Percentiles rank a stretch among this genome's conserved stretches.
These are phyloP conservation scores for Cercis canadensis DNA, from an alignment of 306 rosid genomes.

Conservation along the genomic window DNA sequence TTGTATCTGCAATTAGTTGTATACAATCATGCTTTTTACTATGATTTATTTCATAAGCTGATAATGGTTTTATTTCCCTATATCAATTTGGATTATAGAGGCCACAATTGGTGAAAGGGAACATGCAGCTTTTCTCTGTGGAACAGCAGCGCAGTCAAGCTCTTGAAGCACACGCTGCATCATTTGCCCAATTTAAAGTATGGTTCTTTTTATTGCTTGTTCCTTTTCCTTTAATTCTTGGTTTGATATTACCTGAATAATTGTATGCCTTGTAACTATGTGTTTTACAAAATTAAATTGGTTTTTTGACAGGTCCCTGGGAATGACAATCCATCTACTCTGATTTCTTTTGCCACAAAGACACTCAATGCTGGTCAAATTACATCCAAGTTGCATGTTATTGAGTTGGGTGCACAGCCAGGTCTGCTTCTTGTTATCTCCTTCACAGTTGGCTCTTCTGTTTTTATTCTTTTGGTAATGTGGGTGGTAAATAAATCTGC, in stretches of 20 bases:
- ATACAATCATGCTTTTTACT: constrained; percentile 21
- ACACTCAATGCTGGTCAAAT: constrained; percentile 94
- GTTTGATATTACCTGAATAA: constrained; percentile 25
- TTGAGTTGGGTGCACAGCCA: constrained; percentile 99
- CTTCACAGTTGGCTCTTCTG: constrained; percentile 12
- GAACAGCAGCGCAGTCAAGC: constrained; percentile 99
- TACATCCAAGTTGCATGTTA: constrained; percentile 88
- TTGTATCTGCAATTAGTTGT: constrained; percentile 11
- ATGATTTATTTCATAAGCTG: constrained; percentile 14
- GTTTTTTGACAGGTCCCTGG: constrained; percentile 78
- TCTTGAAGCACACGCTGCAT: constrained; percentile 97
- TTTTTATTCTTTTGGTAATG: constrained; percentile 25
- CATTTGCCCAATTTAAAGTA: constrained; percentile 95
- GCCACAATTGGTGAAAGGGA: constrained; percentile 98
- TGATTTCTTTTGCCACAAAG: constrained; percentile 94
- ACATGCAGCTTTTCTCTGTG: constrained; percentile 95
- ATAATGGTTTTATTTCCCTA: constrained; percentile 33
- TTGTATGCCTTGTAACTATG: constrained; percentile 24
- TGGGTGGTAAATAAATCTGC: constrained; percentile 26
- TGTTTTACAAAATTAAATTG: constrained; percentile 21
- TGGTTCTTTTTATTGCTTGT: constrained; percentile 28
- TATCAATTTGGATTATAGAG: constrained; percentile 55
- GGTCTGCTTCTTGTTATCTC: constrained; percentile 52
- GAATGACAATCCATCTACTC: constrained; percentile 84
- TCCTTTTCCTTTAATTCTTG: constrained; percentile 7